phyloP scores from a whole-genome alignment of 1,139 yeast species.

The Pichia sp. region DNA sequence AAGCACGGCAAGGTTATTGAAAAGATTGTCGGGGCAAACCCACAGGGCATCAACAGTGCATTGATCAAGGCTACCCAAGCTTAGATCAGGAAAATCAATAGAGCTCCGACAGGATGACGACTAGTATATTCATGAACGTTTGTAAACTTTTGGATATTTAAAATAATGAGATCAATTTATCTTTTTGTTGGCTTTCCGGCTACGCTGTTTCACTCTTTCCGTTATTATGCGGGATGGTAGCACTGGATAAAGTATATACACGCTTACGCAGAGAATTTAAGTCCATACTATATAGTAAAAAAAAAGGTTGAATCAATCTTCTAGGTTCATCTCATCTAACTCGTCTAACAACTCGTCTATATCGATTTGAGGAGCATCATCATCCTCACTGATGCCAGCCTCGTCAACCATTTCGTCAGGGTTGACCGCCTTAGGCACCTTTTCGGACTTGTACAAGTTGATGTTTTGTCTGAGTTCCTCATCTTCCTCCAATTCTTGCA shows the following conservation, averaged over 20 bases:
- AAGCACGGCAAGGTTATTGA: constrained; percentile 61
- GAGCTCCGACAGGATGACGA: too few relatives aligned
- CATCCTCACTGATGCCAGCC: constrained; percentile 45
- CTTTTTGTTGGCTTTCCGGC: too few relatives aligned
- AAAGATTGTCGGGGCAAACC: constrained; percentile 77
- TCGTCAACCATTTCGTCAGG: constrained; percentile 41
- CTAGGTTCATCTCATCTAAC: constrained; percentile 85
- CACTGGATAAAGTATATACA: background rate
- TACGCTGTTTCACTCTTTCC: too few relatives aligned
- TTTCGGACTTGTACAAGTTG: constrained; percentile 72
- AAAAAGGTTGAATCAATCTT: constrained; percentile 24
- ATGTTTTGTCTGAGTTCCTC: constrained; percentile 88
- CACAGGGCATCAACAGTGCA: constrained; percentile 40
- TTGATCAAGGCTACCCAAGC: constrained; percentile 22
- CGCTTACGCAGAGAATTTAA: background rate
- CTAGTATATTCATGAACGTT: too few relatives aligned
- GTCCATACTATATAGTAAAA: constrained; percentile 6
- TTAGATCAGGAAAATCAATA: background rate
- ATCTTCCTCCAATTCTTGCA: constrained; percentile 97
- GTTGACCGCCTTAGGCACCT: constrained; percentile 15
- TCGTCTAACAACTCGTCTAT: constrained; percentile 87
- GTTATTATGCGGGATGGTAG: too few relatives aligned
- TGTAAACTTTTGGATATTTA: too few relatives aligned
- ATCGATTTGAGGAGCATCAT: constrained; percentile 71
- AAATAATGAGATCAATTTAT: too few relatives aligned